A percentile compares a stretch with the other conserved stretches of the same genome.
These are phyloP conservation scores for Mycena alexandri DNA, from an alignment of 768 basidiomycete genomes.

Conservation along the genomic window DNA sequence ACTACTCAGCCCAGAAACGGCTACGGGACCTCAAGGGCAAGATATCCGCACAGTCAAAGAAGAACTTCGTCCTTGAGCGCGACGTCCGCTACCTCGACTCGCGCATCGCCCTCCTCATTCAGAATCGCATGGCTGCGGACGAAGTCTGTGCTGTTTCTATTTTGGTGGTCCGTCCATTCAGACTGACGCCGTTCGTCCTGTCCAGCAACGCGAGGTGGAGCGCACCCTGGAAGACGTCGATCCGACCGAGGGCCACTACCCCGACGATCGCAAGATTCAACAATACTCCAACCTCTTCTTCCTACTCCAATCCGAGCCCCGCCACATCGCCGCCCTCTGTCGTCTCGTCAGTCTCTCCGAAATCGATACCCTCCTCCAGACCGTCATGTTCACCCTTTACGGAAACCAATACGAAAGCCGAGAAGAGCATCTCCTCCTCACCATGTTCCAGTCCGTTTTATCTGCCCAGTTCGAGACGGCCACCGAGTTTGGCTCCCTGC, in stretches of 20 bases:
- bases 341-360: conserved; percentile 96
- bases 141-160: conserved; percentile 68
- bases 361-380: conserved; percentile 98
- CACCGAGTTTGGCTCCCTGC: conserved; percentile 97
- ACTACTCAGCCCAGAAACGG: conserved; percentile 88
- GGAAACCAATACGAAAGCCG: conserved; percentile 99
- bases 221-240: conserved; percentile 96
- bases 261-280: conserved; percentile 93
- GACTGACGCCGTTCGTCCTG: conserved; percentile 25
- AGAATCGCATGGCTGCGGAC: conserved; percentile 97
- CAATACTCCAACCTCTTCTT: conserved; percentile 99
- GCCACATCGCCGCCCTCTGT: conserved; percentile 96
- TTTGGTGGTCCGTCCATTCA: conserved; percentile 18
- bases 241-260: conserved; percentile 90
- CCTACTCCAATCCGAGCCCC: conserved; percentile 96
- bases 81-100: conserved; percentile 99
- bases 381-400: conserved; percentile 99
- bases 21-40: conserved; percentile 95
- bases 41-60: conserved; percentile 98
- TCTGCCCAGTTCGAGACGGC: conserved; percentile 99
- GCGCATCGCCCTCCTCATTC: conserved; percentile 96
- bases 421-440: conserved; percentile 97
- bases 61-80: conserved; percentile 99
- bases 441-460: conserved; percentile 99
- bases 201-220: conserved; percentile 93